A percentile compares a stretch with the other conserved stretches of the same genome.
Conservation (phyloP, 2,329 filamentous ascomycete species). For the Peltaster fructicola region DNA sequence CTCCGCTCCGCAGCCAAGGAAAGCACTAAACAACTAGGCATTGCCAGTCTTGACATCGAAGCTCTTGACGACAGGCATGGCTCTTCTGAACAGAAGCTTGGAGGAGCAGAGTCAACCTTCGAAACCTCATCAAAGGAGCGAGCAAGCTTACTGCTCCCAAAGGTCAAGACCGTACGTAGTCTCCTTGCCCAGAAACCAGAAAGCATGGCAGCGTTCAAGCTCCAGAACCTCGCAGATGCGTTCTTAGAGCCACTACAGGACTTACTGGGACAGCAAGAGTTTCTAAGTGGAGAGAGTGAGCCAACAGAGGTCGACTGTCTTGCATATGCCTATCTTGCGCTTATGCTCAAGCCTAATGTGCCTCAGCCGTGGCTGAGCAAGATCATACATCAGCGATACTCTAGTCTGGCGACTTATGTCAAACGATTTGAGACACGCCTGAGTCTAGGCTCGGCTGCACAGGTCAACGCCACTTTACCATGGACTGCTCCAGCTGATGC, state of each 20-base stretch:
- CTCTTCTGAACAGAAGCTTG: constrained; percentile 14
- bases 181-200: constrained; percentile 50
- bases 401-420: constrained; percentile 22
- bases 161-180: constrained; percentile 39
- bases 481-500: constrained; percentile 4
- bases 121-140: constrained; percentile 18
- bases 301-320: constrained; percentile 60
- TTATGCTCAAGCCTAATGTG: constrained; percentile 48
- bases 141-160: constrained; percentile 33
- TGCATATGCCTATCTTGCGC: constrained; percentile 57
- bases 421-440: constrained; percentile 16
- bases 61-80: constrained; percentile 22
- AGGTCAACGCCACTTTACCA: constrained; percentile 12
- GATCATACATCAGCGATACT: constrained; percentile 33
- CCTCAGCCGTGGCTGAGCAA: constrained; percentile 46
- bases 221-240: constrained; percentile 53
- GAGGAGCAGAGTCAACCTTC: constrained; percentile 13
- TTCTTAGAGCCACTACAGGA: constrained; percentile 55
- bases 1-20: constrained; percentile 52
- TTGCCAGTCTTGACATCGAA: constrained; percentile 29
- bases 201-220: constrained; percentile 54
- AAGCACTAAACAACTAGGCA: constrained; percentile 39
- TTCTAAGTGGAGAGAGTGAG: constrained; percentile 34
- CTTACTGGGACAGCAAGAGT: constrained; percentile 37
- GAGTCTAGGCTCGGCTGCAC: constrained; percentile 7